Evolutionary conservation across 371 early-diverging fungal species (phyloP).

Genomic region (Apophysomyces sp.): DNA sequence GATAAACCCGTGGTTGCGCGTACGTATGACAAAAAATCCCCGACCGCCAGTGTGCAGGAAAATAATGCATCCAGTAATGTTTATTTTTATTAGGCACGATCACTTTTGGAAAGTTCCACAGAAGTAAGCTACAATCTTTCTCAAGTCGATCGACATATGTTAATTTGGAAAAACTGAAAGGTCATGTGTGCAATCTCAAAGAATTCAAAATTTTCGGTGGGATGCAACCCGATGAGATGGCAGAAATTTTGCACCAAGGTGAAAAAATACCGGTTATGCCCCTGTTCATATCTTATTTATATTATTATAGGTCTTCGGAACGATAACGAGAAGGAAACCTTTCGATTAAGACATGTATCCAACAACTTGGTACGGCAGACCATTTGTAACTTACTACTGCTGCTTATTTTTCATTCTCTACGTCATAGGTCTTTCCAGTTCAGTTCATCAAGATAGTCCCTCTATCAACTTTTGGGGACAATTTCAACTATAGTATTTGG

Average conservation of each 20-base stretch:
- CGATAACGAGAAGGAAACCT: conserved; percentile 89
- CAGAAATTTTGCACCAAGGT: conserved; percentile 87
- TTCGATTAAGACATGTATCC: conserved; percentile 69
- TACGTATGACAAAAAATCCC: conserved; percentile 29
- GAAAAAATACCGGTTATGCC: conserved; percentile 33
- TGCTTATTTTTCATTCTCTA: background rate
- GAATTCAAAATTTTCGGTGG: conserved; percentile 95
- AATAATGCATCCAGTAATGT: background rate
- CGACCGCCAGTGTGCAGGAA: background rate
- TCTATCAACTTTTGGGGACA: conserved; percentile 85
- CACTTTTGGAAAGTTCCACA: conserved; percentile 95
- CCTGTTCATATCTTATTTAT: background rate
- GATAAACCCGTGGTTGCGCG: conserved; percentile 72
- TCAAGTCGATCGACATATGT: too few relatives aligned
- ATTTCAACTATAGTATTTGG: conserved; percentile 97
- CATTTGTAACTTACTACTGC: background rate
- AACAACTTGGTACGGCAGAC: conserved; percentile 47
- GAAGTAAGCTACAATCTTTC: too few relatives aligned
- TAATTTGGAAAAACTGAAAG: conserved; percentile 23
- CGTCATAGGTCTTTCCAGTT: conserved; percentile 68
- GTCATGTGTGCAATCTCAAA: conserved; percentile 95
- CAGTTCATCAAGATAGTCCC: conserved; percentile 94
- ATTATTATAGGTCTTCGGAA: conserved; percentile 72
- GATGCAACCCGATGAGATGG: conserved; percentile 74
- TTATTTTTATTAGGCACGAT: conserved; percentile 61